phyloP scores from a whole-genome alignment of 163 green algal genomes.

The Scenedesmus sp. region DNA sequence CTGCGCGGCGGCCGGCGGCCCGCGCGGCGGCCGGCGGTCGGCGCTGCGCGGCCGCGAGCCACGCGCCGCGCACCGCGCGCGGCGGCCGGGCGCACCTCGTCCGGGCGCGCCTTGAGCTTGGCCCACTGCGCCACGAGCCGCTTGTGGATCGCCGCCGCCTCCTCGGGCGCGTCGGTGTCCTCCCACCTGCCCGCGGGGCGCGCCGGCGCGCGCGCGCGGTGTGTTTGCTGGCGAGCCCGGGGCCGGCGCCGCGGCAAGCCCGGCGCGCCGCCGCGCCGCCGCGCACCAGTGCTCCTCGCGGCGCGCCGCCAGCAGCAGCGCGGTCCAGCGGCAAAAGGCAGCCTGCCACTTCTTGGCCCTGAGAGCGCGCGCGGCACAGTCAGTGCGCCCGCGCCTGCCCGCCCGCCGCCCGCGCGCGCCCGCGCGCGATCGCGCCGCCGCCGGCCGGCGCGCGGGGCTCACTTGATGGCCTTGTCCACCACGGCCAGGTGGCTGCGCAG shows the following conservation, averaged over 20 bases:
- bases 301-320: constrained; percentile 18
- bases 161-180: constrained; percentile 15
- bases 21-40: not conserved
- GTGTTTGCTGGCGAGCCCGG: too few relatives aligned
- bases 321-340: constrained; percentile 30
- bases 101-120: constrained; percentile 8
- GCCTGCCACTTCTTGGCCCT: constrained; percentile 23
- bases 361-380: not conserved
- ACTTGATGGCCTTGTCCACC: constrained; percentile 28
- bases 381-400: too few relatives aligned
- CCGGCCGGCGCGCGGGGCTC: too few relatives aligned
- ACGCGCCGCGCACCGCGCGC: not conserved
- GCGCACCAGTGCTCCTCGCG: constrained; percentile 31
- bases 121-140: constrained; percentile 14
- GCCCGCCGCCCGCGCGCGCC: too few relatives aligned
- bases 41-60: not conserved
- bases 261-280: too few relatives aligned
- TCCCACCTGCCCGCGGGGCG: too few relatives aligned
- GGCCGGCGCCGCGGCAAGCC: too few relatives aligned
- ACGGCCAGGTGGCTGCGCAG: not conserved
- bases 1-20: not conserved
- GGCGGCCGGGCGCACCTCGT: constrained; percentile 8
- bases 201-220: too few relatives aligned
- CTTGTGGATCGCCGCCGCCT: constrained; percentile 3
- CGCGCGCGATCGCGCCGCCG: too few relatives aligned